Evolutionary conservation across 208 protist species (phyloP).

Genomic region (Acanthamoeba lenticulata): DNA sequence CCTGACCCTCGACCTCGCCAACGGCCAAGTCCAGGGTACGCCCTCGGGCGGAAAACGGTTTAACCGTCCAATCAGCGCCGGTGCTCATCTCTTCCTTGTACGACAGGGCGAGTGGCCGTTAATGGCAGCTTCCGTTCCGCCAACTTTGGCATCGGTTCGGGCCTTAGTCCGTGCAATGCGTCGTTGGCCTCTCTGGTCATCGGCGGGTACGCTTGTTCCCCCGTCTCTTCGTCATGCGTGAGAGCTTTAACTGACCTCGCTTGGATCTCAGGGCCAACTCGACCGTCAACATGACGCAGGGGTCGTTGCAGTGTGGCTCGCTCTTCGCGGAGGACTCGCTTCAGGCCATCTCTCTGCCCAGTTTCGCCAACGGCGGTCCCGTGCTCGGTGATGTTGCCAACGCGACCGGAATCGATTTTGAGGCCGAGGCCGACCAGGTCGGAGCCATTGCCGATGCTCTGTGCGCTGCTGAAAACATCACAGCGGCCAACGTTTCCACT

Average conservation of each 20-base stretch:
- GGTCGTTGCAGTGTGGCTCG: neutral
- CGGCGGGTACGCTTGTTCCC: neutral
- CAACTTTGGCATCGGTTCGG: neutral
- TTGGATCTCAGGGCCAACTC: neutral
- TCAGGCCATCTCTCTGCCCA: neutral
- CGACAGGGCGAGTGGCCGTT: neutral
- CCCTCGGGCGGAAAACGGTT: too few relatives aligned
- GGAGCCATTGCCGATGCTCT: neutral
- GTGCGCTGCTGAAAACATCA: neutral
- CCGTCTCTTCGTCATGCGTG: too few relatives aligned
- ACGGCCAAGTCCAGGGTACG: neutral
- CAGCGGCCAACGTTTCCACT: neutral
- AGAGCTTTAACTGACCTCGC: too few relatives aligned
- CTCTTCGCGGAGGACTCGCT: neutral
- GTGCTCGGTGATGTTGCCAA: neutral
- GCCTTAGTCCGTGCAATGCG: neutral
- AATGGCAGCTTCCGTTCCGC: neutral
- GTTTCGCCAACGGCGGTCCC: neutral
- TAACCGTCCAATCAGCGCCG: too few relatives aligned
- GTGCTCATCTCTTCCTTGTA: too few relatives aligned
- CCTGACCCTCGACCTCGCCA: neutral
- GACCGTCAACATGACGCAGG: neutral
- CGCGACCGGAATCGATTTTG: neutral
- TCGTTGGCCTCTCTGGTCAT: neutral
- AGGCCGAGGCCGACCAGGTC: neutral